A percentile compares a stretch with the other conserved stretches of the same genome.
Conservation (phyloP, 1,284 basidiomycete genomes). For the Puccinia polysora region DNA sequence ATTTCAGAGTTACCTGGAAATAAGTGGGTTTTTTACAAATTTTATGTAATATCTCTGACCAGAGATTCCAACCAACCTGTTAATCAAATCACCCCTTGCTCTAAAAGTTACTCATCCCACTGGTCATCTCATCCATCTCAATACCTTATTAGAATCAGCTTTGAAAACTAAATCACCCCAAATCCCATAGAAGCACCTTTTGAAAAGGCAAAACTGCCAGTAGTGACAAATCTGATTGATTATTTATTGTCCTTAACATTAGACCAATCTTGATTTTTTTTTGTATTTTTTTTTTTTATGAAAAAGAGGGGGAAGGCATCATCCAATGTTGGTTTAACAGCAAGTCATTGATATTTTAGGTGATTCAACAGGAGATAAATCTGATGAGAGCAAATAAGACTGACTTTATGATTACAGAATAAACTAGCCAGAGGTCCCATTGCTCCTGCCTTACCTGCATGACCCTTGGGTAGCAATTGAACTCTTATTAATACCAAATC, state of each 20-base stretch:
- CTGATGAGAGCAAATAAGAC: not conserved
- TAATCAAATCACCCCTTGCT: too few relatives aligned
- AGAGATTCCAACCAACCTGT: too few relatives aligned
- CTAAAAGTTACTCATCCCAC: too few relatives aligned
- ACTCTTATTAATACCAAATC: constrained; percentile 2
- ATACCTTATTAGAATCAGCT: constrained; percentile 18
- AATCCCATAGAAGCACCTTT: constrained; percentile 25
- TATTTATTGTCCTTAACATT: not conserved
- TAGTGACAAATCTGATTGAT: constrained; percentile 26
- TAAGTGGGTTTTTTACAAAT: too few relatives aligned
- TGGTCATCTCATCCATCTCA: too few relatives aligned
- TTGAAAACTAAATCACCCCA: constrained; percentile 13
- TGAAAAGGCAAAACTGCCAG: constrained; percentile 7
- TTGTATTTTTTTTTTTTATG: too few relatives aligned
- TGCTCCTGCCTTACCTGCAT: constrained; percentile 12
- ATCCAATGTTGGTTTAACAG: not conserved
- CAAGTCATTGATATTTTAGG: not conserved
- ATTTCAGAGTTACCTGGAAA: too few relatives aligned
- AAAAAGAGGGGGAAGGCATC: too few relatives aligned
- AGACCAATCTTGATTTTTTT: not conserved
- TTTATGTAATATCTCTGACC: too few relatives aligned
- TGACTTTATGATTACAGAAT: constrained; percentile 8
- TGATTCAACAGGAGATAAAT: not conserved
- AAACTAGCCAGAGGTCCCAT: constrained; percentile 20
- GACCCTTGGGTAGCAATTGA: constrained; percentile 9